Conservation (phyloP, 306 rosid genomes). For the Cucurbita ficifolia region DNA sequence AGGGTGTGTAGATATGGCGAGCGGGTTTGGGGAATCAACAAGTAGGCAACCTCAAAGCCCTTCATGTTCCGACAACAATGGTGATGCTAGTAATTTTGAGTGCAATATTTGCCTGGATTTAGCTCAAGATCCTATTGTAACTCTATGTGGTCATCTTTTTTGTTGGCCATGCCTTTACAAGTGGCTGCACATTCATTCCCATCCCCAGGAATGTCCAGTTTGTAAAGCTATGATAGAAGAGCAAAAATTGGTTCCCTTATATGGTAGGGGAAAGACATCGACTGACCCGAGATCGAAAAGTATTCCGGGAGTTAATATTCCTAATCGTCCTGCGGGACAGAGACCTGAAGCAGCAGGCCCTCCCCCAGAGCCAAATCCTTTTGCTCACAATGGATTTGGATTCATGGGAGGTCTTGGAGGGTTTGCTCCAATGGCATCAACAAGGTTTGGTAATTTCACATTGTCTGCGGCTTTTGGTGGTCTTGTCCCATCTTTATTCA, state of each 20-base stretch:
- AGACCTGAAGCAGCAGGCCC: slow-evolving; percentile 79
- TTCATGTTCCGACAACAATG: slow-evolving; percentile 32
- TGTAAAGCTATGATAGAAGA: slow-evolving; percentile 80
- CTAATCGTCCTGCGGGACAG: slow-evolving; percentile 69
- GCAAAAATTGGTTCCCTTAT: slow-evolving; percentile 69
- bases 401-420: slow-evolving; percentile 68
- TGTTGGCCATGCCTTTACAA: slow-evolving; percentile 92
- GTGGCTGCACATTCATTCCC: slow-evolving; percentile 73
- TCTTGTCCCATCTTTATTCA: slow-evolving; percentile 51
- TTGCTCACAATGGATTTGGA: slow-evolving; percentile 50
- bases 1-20: slow-evolving; percentile 36
- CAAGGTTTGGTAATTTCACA: slow-evolving; percentile 72
- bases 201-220: slow-evolving; percentile 63
- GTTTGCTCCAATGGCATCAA: slow-evolving; percentile 45
- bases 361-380: slow-evolving; percentile 51
- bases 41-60: slow-evolving; percentile 51
- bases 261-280: slow-evolving; percentile 77
- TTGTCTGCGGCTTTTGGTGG: slow-evolving; percentile 76
- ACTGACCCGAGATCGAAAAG: slow-evolving; percentile 73
- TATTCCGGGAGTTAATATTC: slow-evolving; percentile 47
- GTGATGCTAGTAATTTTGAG: slow-evolving; percentile 58
- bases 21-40: slow-evolving; percentile 62
- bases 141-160: slow-evolving; percentile 80
- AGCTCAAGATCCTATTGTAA: slow-evolving; percentile 82
- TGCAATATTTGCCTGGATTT: slow-evolving; percentile 85